Evolutionary conservation across 805 yeast genomes (phyloP), one percentile per base, ranked within the genome.

Genomic region (Blastobotrys muscicola): DNA sequence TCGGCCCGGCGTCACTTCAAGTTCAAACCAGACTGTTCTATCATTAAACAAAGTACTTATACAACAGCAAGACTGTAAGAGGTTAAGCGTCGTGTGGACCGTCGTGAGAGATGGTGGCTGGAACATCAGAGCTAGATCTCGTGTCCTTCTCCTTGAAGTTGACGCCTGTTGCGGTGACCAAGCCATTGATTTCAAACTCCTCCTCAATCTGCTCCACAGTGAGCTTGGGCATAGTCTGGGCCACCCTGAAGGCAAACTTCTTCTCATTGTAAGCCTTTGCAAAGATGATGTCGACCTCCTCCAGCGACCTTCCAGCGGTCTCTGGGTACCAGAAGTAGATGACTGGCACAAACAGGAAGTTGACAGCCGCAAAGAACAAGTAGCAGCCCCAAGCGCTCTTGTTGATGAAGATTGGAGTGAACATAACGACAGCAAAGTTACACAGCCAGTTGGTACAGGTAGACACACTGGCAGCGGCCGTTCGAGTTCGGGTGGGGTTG

Each of bases 241-340:
- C 87, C 39, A 82, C 80, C 59, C 75, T 69, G 72, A 70, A 80
- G 30, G 81, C 75, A 49, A 69, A 72, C 51, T 70, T 71, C 40
- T 71, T 70, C 48, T 82, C 87, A 38, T 63, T 69, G 51, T 71
- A 57, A 6, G 82, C 74, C 64, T 74, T 76, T 55, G 84, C 83
- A 30, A 52, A 52, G 39, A 52, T 52, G 36, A 79, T 78, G 58
- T 82, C 89, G 59, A 82, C 74, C 57, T 80, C 85, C 61, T 82
- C 89, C 62, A 82, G 70, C 33, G 82, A 70, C 60, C 85, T 73
- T 40, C 86, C 85, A 29, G 82, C 77, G 36, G 87, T 81, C 66
- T 82, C 90, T 35, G 89, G 90, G 61, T 79, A 82, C 62, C 71
- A 75, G 65, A 80, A 72, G 71, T 65, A 78, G 49, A 76, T 76